Base-by-base conservation (phyloP, 768 basidiomycete species). In the Saitozyma podzolica region DNA sequence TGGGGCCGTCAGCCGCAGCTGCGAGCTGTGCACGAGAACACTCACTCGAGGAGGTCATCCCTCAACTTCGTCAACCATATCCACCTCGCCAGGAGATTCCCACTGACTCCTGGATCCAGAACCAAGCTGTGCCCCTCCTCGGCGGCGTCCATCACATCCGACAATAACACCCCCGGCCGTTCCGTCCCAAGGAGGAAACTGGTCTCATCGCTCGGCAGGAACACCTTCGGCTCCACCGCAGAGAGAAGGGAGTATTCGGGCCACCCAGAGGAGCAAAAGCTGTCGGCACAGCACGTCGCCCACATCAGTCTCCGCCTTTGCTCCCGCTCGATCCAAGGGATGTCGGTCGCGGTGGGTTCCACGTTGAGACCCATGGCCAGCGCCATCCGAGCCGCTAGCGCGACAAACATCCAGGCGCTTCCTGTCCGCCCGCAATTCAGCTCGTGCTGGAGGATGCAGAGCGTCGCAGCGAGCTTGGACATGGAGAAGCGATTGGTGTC, bases 301-400 rank as follows among this genome's bases (percentile, higher is more conserved):
- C 55, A 56, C 55, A 56, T 40, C 5, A 56, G 17, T 11, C 55
- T 16, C 17, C 42, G 40, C 42, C 55, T 16, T 13, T n/a, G 14
- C 40, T 56, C 55, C 43, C n/a, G 14, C 43, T 56, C 55, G 39
- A 45, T n/a, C 53, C 55, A 45, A 3, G 40, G 13, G 3, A 13
- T 17, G 13, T 52, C 16, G 20, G 51, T 13, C 13, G 51, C 20
- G 2, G 16, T 7, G 2, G 20, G 51, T 39, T 56, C 55, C n/a
- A 19, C n/a, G 40, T 56, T 56, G 55, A 56, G 40, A 11, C 57
- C 57, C 49, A 58, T 49, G 17, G 47, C 57, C 17, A 58, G 41
- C 7, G 47, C 45, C 45, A 58, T 49, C 5, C 57, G 43, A 10
- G 19, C 20, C 14, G 57, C 57, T 17, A 58, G 14, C 3, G 47